phyloP scores from a whole-genome alignment of 495 filamentous ascomycete species.

The Tetracladium marchalianum region DNA sequence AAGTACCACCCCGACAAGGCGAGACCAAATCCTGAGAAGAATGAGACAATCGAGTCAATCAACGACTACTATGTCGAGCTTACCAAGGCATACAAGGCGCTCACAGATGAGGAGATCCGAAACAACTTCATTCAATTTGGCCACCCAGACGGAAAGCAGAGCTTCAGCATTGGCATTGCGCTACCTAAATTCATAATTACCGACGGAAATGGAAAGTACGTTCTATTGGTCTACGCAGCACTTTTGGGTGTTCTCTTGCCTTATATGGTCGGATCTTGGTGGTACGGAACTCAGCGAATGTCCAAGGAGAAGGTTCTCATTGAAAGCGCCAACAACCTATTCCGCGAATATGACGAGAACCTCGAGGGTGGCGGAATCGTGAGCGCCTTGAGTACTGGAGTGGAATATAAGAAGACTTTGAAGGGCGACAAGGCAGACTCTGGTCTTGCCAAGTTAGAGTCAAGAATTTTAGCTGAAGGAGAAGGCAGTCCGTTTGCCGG shows the following conservation, averaged over 20 bases:
- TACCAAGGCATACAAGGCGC: slow-evolving; percentile 91
- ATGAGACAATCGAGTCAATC: slow-evolving; percentile 77
- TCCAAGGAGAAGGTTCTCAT: slow-evolving; percentile 88
- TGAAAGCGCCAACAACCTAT: slow-evolving; percentile 85
- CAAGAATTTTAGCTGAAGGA: slow-evolving; percentile 55
- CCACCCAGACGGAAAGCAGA: slow-evolving; percentile 95
- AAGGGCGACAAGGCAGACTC: slow-evolving; percentile 64
- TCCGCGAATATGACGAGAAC: slow-evolving; percentile 80
- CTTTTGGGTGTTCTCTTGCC: slow-evolving; percentile 83
- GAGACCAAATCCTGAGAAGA: slow-evolving; percentile 67
- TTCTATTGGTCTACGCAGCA: slow-evolving; percentile 77
- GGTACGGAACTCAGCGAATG: slow-evolving; percentile 88
- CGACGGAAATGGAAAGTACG: slow-evolving; percentile 92
- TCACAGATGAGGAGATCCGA: slow-evolving; percentile 93
- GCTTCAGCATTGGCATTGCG: slow-evolving; percentile 95
- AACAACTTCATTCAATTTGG: slow-evolving; percentile 95
- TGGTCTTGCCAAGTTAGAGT: slow-evolving; percentile 72
- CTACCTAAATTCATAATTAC: slow-evolving; percentile 87
- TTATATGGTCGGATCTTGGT: slow-evolving; percentile 93
- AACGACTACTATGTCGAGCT: slow-evolving; percentile 88
- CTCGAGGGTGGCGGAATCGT: slow-evolving; percentile 73
- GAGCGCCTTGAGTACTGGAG: slow-evolving; percentile 67
- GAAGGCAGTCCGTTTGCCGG: slow-evolving; percentile 34
- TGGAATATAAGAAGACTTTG: slow-evolving; percentile 61
- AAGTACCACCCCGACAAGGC: slow-evolving; percentile 91